Conservation (phyloP, 805 yeast species). For the Saccharomyces kudriavzevii region DNA sequence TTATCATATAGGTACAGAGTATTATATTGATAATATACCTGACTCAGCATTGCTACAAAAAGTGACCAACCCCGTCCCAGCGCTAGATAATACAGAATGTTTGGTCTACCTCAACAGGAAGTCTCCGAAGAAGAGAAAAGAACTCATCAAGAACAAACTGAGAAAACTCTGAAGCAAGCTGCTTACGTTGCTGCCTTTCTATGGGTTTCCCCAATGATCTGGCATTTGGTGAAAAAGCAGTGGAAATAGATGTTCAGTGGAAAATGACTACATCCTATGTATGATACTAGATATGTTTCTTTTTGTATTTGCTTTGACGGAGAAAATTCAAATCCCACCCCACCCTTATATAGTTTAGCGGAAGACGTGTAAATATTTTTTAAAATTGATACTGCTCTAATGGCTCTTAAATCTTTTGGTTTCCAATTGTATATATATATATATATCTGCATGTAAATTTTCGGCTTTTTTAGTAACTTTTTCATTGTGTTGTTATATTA, state of each 20-base stretch:
- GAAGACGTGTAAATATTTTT: neutral
- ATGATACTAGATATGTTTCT: neutral
- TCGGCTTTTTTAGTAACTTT: neutral
- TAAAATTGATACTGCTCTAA: neutral
- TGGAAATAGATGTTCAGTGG: conserved; percentile 19
- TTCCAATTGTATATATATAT: neutral
- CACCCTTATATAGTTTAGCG: neutral
- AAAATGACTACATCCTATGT: neutral
- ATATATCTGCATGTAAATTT: neutral
- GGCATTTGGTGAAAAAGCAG: conserved; percentile 30
- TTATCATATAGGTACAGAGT: too few species aligned
- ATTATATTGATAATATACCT: too few species aligned
- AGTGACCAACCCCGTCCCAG: neutral
- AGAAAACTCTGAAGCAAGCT: conserved; percentile 51
- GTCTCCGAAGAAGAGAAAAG: conserved; percentile 62
- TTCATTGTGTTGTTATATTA: neutral
- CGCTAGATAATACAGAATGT: conserved; percentile 31
- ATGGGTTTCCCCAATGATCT: conserved; percentile 36
- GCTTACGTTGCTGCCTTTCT: conserved; percentile 57
- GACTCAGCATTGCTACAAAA: neutral
- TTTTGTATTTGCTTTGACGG: neutral
- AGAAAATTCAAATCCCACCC: neutral
- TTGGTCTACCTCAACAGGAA: conserved; percentile 43
- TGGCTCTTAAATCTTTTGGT: neutral
- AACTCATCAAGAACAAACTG: conserved; percentile 54